These are phyloP conservation scores for Centrapalus pauciflorus DNA, from an alignment of 129 eudicot genomes.

Conservation along the genomic window DNA sequence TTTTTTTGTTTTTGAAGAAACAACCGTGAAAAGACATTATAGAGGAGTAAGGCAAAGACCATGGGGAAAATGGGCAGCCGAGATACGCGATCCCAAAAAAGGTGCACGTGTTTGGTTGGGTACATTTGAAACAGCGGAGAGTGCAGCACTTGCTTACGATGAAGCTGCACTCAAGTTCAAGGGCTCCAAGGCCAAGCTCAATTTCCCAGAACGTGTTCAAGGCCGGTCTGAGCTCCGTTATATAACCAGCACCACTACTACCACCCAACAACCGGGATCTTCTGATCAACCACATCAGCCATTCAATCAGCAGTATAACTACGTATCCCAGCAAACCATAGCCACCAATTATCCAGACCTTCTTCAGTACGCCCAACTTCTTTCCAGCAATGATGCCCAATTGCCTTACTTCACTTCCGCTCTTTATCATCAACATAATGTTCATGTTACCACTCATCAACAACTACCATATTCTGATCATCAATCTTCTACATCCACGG, in stretches of 20 bases:
- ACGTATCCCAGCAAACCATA: slow-evolving; percentile 9
- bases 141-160: slow-evolving; percentile 74
- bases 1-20: slow-evolving; percentile 10
- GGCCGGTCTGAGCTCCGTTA: slow-evolving; percentile 24
- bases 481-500: slow-evolving; percentile 12
- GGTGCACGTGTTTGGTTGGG: slow-evolving; percentile 87
- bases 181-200: slow-evolving; percentile 74
- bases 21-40: slow-evolving; percentile 40
- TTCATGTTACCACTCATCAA: neutral
- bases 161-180: slow-evolving; percentile 72
- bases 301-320: neutral
- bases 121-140: slow-evolving; percentile 78
- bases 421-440: slow-evolving; percentile 17
- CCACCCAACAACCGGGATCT: neutral
- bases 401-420: slow-evolving; percentile 38
- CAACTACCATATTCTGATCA: slow-evolving; percentile 15
- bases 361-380: slow-evolving; percentile 62
- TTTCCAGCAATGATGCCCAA: slow-evolving; percentile 51
- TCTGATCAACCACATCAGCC: slow-evolving; percentile 5
- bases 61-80: slow-evolving; percentile 93
- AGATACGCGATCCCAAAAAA: slow-evolving; percentile 70
- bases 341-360: slow-evolving; percentile 47
- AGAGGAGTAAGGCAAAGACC: slow-evolving; percentile 82
- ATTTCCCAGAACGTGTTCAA: slow-evolving; percentile 65
- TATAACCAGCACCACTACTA: slow-evolving; percentile 3